phyloP scores from a whole-genome alignment of 75 land plant genomes.

The Selaginella moellendorffii region DNA sequence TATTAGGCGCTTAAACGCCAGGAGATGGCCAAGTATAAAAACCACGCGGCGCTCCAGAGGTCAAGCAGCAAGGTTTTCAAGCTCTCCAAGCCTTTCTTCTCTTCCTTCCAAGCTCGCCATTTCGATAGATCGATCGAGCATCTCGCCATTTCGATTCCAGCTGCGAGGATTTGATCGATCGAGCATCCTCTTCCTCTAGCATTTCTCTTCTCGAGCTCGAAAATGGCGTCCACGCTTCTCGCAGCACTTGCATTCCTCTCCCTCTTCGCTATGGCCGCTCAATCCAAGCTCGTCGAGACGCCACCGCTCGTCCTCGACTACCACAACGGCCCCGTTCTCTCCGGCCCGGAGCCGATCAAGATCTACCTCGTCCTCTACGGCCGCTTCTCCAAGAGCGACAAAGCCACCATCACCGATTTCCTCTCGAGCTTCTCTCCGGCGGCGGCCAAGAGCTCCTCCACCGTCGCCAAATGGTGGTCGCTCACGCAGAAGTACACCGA shows the following conservation, averaged over 20 bases:
- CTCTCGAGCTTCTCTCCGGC: constrained; percentile 32
- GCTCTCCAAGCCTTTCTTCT: too few species aligned
- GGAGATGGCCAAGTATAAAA: too few species aligned
- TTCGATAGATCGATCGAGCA: too few species aligned
- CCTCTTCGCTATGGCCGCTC: neutral
- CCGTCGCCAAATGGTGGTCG: constrained; percentile 54
- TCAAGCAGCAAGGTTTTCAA: too few species aligned
- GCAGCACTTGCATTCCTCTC: neutral
- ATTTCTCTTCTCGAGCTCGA: too few species aligned
- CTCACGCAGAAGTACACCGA: constrained; percentile 41
- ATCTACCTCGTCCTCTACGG: constrained; percentile 72
- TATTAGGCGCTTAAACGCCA: too few species aligned
- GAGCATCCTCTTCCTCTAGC: too few species aligned
- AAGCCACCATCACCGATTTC: constrained; percentile 45
- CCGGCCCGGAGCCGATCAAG: constrained; percentile 28
- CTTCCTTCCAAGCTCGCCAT: too few species aligned
- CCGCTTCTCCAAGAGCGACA: constrained; percentile 39
- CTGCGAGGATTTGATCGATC: too few species aligned
- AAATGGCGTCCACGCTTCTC: too few species aligned
- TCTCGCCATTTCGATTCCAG: too few species aligned
- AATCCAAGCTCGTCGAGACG: constrained; percentile 16
- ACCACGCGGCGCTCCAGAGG: too few species aligned
- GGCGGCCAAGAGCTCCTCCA: constrained; percentile 13
- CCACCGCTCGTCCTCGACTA: constrained; percentile 34
- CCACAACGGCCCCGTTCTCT: constrained; percentile 60